A percentile compares a stretch with the other conserved stretches of the same genome.
Evolutionary conservation across 1,284 basidiomycete genomes (phyloP).

Genomic region (Puccinia polysora): DNA sequence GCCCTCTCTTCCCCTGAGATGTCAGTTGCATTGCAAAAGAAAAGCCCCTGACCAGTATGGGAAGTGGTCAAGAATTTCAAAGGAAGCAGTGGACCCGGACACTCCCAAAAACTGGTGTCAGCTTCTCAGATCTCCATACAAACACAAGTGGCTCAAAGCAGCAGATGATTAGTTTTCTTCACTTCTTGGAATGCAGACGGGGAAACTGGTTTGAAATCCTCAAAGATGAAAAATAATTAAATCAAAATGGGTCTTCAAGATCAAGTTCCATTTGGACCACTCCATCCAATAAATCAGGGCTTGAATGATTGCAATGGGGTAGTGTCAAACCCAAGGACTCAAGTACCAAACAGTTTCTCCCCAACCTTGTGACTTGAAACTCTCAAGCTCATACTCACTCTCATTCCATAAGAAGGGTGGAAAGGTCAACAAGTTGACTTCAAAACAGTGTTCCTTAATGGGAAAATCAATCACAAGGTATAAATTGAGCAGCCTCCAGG

Average conservation of each 20-base stretch:
- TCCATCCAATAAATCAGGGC: neutral
- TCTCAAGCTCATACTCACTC: neutral
- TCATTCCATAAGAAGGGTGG: neutral
- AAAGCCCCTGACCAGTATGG: no score
- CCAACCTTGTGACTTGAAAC: constrained; percentile 5
- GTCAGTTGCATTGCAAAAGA: no score
- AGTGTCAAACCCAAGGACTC: neutral
- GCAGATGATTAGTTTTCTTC: neutral
- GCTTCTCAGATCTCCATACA: neutral
- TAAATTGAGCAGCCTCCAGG: neutral
- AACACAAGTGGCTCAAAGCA: constrained; percentile 7
- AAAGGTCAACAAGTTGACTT: neutral
- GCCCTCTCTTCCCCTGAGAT: no score
- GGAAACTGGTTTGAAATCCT: neutral
- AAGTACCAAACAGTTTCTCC: neutral
- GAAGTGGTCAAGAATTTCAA: no score
- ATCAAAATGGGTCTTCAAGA: constrained; percentile 16
- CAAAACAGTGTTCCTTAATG: constrained; percentile 5
- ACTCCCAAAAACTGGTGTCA: constrained; percentile 2
- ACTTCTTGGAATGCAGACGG: neutral
- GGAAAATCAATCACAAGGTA: neutral
- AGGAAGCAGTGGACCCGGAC: no score
- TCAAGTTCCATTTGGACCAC: neutral
- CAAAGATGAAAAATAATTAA: neutral
- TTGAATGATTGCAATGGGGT: neutral